phyloP scores from a whole-genome alignment of 2,329 filamentous ascomycete genomes.

The Aureobasidium subglaciale region DNA sequence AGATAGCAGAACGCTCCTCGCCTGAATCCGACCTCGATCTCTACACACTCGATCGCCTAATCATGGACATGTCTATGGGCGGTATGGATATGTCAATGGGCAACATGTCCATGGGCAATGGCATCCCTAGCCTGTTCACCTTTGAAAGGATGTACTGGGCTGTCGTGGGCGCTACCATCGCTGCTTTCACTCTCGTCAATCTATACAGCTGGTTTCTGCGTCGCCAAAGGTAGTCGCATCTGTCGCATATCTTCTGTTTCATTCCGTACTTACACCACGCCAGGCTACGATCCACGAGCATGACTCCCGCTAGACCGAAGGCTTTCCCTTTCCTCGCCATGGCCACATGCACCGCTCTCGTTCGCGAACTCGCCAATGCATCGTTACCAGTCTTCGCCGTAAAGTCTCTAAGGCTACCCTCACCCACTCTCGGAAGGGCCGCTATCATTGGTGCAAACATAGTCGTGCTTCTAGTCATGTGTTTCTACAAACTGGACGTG shows the following conservation, averaged over 20 bases:
- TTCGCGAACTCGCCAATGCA: constrained; percentile 47
- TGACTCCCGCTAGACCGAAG: constrained; percentile 48
- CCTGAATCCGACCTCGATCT: neutral
- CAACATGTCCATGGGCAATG: constrained; percentile 36
- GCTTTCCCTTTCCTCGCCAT: constrained; percentile 40
- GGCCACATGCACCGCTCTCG: constrained; percentile 48
- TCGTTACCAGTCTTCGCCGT: constrained; percentile 32
- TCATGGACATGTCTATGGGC: constrained; percentile 22
- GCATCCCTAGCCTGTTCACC: constrained; percentile 38
- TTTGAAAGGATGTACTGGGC: constrained; percentile 50
- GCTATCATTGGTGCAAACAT: constrained; percentile 41
- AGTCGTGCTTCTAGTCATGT: constrained; percentile 46
- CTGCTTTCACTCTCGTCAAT: constrained; percentile 38
- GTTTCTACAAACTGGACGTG: constrained; percentile 49
- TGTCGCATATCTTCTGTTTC: constrained; percentile 4
- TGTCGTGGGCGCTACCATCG: constrained; percentile 41
- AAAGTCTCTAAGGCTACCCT: constrained; percentile 31
- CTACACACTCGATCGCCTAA: neutral
- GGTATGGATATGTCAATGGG: constrained; percentile 34
- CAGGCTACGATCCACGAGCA: constrained; percentile 40
- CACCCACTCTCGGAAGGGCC: constrained; percentile 32
- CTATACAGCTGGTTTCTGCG: constrained; percentile 42
- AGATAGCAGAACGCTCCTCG: neutral
- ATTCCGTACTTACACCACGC: neutral
- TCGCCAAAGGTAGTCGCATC: constrained; percentile 39